Percentiles rank a stretch among this genome's conserved stretches.
Evolutionary conservation across 305 asterid genomes (phyloP).

Genomic region (Fraxinus latifolia): DNA sequence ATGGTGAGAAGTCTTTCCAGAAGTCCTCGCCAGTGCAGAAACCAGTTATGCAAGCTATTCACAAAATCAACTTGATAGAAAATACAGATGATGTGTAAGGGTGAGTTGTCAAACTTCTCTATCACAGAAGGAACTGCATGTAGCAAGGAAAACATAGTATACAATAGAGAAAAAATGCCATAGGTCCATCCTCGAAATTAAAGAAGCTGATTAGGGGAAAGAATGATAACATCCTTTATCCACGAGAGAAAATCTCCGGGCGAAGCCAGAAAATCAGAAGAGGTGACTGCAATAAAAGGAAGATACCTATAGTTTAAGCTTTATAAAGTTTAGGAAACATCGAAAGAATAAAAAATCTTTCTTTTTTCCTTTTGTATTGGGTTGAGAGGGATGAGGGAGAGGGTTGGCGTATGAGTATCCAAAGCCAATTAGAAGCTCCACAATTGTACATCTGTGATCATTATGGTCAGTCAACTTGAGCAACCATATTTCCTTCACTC

Average conservation of each 20-base stretch:
- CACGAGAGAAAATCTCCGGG: neutral
- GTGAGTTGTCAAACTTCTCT: neutral
- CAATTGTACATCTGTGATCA: constrained; percentile 1
- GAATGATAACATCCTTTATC: neutral
- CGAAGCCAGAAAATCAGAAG: neutral
- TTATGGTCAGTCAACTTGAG: neutral
- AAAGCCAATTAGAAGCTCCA: neutral
- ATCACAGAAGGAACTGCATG: neutral
- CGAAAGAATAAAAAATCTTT: neutral
- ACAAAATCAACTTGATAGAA: neutral
- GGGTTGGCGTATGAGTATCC: neutral
- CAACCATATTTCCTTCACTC: constrained; percentile 1
- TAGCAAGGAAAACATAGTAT: neutral
- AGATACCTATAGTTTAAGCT: neutral
- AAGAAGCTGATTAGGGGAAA: neutral
- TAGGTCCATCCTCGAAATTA: neutral
- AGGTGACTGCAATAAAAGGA: neutral
- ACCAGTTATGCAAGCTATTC: neutral
- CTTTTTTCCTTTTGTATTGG: neutral
- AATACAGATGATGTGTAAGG: neutral
- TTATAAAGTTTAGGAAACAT: neutral
- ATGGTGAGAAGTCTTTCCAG: neutral
- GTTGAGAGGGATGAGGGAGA: neutral
- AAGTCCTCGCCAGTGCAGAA: neutral
- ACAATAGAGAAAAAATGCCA: neutral